Evolutionary conservation across 495 filamentous ascomycete species (phyloP), one percentile per base, ranked within the genome.

Genomic region (Lasiosphaeria miniovina): DNA sequence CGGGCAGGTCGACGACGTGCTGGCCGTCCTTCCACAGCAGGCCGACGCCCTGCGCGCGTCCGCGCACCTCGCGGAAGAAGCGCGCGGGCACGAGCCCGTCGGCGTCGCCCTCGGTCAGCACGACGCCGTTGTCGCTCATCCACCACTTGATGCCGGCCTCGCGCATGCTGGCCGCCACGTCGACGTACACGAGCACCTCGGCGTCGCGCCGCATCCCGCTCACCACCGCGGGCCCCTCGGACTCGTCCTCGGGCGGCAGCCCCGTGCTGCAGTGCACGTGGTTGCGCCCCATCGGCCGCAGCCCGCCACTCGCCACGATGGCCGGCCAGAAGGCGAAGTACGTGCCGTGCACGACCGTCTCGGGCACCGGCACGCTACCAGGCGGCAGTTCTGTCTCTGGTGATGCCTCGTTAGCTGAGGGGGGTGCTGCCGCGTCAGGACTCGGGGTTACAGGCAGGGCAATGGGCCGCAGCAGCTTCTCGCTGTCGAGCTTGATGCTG

Each of bases 201-300:
- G 89, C 88, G 62, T 91, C 86, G 3, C 70, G 74, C 5, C 94
- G 79, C 90, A 98, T 97, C 0, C 94, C 94, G 17, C 86, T 90
- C 14, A 96, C 84, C 0, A 96, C 93, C 15, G 68, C 72, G 0
- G 53, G 36, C 12, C 11, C 43, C 4, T 43, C 41, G 4, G 10
- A 31, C 17, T 64, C 67, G 4, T 60, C 68, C 0, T 70, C 71
- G 46, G 73, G 65, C 0, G 88, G 86, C 35, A 90, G 68, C 0
- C 88, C 90, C 1, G 84, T 82, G 5, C 88, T 87, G 67, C 93
- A 94, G 69, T 98, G 94, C 15, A 97, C 86, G 66, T 97, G 94
- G 54, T 87, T 90, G 52, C 94, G 70, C 0, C 77, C 76, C 94
- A 97, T 97, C 32, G 77, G 80, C 55, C 84, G 87, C 59, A 98